These are phyloP conservation scores for Vitis riparia DNA, from an alignment of 164 flowering plant genomes.

Conservation along the genomic window DNA sequence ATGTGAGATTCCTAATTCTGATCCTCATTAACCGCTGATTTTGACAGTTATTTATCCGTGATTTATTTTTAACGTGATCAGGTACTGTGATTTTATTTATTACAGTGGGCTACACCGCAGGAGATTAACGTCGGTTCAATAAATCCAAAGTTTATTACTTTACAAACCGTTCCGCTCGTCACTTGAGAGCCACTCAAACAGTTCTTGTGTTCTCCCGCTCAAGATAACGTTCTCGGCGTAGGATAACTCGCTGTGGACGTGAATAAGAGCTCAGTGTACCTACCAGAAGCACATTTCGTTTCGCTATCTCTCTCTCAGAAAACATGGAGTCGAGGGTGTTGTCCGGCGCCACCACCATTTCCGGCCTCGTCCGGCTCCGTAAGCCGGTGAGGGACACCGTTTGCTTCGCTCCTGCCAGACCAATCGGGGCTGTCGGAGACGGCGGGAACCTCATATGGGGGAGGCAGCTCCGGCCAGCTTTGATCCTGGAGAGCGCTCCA, in stretches of 20 bases:
- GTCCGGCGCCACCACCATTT: constrained; percentile 46
- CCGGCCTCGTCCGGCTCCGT: constrained; percentile 34
- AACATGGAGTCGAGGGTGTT: constrained; percentile 80
- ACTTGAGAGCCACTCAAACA: no score
- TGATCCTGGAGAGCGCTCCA: constrained; percentile 52
- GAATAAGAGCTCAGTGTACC: constrained; percentile 15
- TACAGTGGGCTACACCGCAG: no score
- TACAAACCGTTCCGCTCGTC: no score
- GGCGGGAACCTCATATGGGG: constrained; percentile 87
- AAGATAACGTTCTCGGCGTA: not conserved
- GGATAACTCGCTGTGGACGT: not conserved
- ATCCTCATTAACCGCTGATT: no score
- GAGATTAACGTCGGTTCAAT: no score
- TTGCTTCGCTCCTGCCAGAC: constrained; percentile 21
- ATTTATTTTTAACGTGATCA: no score
- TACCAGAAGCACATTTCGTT: constrained; percentile 15
- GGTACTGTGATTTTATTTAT: no score
- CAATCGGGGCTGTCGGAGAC: constrained; percentile 43
- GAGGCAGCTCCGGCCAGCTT: constrained; percentile 70
- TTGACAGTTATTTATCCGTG: no score
- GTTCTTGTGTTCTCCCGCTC: not conserved
- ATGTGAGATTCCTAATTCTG: no score
- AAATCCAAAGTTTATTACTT: no score
- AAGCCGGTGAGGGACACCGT: constrained; percentile 23
- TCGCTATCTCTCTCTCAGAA: constrained; percentile 9